These are phyloP conservation scores for Hydnum rufescens DNA, from an alignment of 768 basidiomycete genomes.

Conservation along the genomic window DNA sequence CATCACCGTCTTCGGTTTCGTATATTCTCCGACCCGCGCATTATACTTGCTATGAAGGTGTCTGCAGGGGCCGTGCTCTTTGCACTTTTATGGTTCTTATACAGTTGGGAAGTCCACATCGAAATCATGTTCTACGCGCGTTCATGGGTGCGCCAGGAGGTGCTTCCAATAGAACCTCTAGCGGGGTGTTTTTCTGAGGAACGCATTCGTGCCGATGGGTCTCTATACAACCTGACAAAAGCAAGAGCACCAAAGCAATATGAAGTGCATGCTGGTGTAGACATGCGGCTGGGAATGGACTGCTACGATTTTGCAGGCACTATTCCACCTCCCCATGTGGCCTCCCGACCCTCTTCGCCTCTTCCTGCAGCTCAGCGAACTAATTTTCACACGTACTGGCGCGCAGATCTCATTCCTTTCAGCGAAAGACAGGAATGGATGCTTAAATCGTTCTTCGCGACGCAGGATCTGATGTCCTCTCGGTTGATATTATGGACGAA, in stretches of 20 bases:
- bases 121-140: constrained; percentile 65
- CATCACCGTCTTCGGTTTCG: no score
- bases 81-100: constrained; percentile 33
- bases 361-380: constrained; percentile 24
- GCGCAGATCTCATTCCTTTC: constrained; percentile 69
- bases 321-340: constrained; percentile 24
- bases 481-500: constrained; percentile 85
- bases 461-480: constrained; percentile 47
- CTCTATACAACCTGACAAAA: constrained; percentile 43
- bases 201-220: constrained; percentile 41
- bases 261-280: constrained; percentile 63
- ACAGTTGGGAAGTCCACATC: constrained; percentile 48
- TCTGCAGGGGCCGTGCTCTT: constrained; percentile 26
- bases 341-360: constrained; percentile 10
- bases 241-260: constrained; percentile 34
- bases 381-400: constrained; percentile 87
- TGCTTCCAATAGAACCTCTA: constrained; percentile 43
- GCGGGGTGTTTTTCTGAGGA: constrained; percentile 53
- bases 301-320: constrained; percentile 89
- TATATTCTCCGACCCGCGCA: no score
- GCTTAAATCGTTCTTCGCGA: constrained; percentile 86
- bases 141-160: constrained; percentile 52
- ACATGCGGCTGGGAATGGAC: constrained; percentile 60
- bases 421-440: constrained; percentile 71
- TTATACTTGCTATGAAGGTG: no score